phyloP scores from a whole-genome alignment of 1,139 yeast genomes.

The Diutina siamensis region DNA sequence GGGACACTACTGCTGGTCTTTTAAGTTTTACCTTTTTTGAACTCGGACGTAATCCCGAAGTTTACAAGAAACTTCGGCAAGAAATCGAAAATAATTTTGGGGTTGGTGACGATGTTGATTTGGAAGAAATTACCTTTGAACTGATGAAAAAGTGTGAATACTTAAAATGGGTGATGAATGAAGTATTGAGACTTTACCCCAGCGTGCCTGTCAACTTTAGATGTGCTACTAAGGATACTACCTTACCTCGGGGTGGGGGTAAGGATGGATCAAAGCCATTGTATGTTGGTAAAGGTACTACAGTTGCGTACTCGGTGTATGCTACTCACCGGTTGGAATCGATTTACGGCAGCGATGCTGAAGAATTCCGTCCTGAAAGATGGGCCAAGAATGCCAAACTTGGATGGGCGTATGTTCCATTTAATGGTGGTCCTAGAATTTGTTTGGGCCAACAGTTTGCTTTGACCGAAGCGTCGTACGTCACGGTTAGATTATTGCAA shows the following conservation, averaged over 20 bases:
- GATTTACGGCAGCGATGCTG: slow-evolving; percentile 5
- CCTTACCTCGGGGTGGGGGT: slow-evolving; percentile 6
- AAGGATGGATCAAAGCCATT: background rate
- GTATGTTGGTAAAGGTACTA: slow-evolving; percentile 6
- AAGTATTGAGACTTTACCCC: slow-evolving; percentile 6
- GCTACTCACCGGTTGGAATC: slow-evolving; percentile 1
- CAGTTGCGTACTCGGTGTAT: slow-evolving; percentile 4
- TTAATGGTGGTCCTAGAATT: slow-evolving; percentile 52
- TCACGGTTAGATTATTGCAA: slow-evolving; percentile 11
- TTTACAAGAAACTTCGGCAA: background rate
- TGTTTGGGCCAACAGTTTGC: slow-evolving; percentile 19
- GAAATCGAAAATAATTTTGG: slow-evolving; percentile 4
- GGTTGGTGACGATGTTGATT: slow-evolving; percentile 1
- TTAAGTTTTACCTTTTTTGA: slow-evolving; percentile 6
- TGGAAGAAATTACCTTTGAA: slow-evolving; percentile 3
- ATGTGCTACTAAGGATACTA: background rate
- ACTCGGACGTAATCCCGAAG: slow-evolving; percentile 2
- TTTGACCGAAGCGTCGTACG: slow-evolving; percentile 3
- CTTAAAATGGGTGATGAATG: slow-evolving; percentile 6
- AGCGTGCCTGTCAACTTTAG: slow-evolving; percentile 6
- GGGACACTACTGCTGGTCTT: slow-evolving; percentile 6
- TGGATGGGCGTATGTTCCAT: slow-evolving; percentile 15
- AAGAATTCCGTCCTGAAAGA: background rate
- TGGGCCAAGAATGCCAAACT: slow-evolving; percentile 5
- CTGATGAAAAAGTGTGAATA: slow-evolving; percentile 5